Base-by-base conservation (phyloP, 2,329 filamentous ascomycete genomes). In the Xylariaceae sp. region DNA sequence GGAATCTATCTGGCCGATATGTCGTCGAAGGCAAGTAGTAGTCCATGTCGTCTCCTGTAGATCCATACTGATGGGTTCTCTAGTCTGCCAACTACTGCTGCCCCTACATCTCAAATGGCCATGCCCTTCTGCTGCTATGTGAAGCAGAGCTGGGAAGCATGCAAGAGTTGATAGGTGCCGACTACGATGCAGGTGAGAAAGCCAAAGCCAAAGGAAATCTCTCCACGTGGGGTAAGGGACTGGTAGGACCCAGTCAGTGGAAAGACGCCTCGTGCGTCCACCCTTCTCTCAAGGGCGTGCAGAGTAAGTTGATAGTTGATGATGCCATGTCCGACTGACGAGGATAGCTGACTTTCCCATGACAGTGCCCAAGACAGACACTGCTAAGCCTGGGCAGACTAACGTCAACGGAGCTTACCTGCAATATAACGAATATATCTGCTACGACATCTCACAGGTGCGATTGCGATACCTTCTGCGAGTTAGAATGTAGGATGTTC, bases 1-100 rank as follows among this genome's bases (percentile, higher is more conserved):
- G 90, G 90, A 40, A 87, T 95, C 42, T 95, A 95, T 64, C 78
- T 95, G 2, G 89, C 89, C 2, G 89, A 95, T 61, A 90, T 90
- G 77, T 86, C 83, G 0, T 86, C 81, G 64, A 95, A 95, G 45
- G 62, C 54, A 47, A 55, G 56, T 41, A 42, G 30, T 32, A 33
- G 32, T n/a, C n/a, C n/a, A 22, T 22, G 15, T 5, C 22, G 4
- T 27, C 4, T 27, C 22, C 7, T 14, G 15, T 40, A 19, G 40
- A 18, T 11, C 18, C 7, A 14, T 3, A 39, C 48, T 60, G 50
- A 64, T 45, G 32, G 11, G 11, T 11, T 5, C 30, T 49, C 14
- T 44, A 65, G 70, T 90, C 86, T 2, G 89, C 89, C 14, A 82
- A 82, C 59, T 95, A 95, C 71, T 94, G 89, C 65, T 78, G 68